These are phyloP conservation scores for Lasiosphaeria hispida DNA, from an alignment of 495 filamentous ascomycete species.

Conservation along the genomic window DNA sequence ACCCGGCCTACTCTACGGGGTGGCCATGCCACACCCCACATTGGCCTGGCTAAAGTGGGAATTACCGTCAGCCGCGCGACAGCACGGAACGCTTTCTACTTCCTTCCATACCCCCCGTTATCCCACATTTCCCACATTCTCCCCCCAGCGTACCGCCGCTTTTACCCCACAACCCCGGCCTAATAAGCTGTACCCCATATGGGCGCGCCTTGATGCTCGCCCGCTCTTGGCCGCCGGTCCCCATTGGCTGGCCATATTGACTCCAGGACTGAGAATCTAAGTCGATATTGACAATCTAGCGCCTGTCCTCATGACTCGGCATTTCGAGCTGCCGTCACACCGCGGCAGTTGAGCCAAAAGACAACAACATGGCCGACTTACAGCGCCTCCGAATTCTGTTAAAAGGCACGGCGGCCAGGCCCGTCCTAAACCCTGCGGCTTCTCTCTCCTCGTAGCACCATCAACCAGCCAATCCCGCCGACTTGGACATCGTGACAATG, in stretches of 20 bases:
- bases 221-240: background rate
- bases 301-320: constrained; percentile 23
- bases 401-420: constrained; percentile 4
- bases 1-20: too few relatives aligned
- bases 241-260: constrained; percentile 1
- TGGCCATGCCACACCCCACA: too few relatives aligned
- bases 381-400: background rate
- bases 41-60: constrained; percentile 2
- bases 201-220: background rate
- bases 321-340: constrained; percentile 13
- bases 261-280: background rate
- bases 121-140: too few relatives aligned
- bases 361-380: background rate
- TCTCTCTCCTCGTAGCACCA: background rate
- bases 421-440: background rate
- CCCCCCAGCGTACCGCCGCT: background rate
- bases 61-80: background rate
- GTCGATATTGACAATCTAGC: constrained; percentile 22
- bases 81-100: too few relatives aligned
- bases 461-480: background rate
- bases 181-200: background rate
- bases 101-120: too few relatives aligned
- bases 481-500: constrained; percentile 26
- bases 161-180: constrained; percentile 3
- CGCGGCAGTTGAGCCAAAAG: constrained; percentile 24